Evolutionary conservation across 192 early-diverging fungal genomes (phyloP), one percentile per base, ranked within the genome.

Genomic region (Gigaspora rosea): DNA sequence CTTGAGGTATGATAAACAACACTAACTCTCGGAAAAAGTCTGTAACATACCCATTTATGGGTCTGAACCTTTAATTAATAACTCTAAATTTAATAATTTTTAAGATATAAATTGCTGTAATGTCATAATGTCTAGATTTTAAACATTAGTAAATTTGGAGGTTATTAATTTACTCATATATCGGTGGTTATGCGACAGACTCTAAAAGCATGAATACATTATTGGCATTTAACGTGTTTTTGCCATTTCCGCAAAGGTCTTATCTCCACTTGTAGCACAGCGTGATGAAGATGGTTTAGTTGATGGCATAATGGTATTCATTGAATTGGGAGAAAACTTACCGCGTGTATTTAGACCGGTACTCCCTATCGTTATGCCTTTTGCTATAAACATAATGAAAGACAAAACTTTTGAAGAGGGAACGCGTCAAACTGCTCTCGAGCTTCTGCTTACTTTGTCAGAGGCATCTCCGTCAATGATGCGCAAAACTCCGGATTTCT

Each of bases 381-480:
- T 96, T 79, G 89, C 91, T 77, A 85, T 91, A 18, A 84, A 79
- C 58, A 86, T 98, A 63, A 91, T 94, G 83, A 92, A 91, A 82
- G 94, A 95, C 80, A 88, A 86, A 50, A 87, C 91, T 11, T 82
- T 98, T 22, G 96, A 96, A 78, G 87, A 89, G 63, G 87, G 88
- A 35, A 95, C 94, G 6, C 93, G 95, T 62, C 95, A 97, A 80
- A 93, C 92, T 46, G 94, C 95, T 47, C 80, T 98, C 33, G 98
- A 99, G 85, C 83, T 98, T 54, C 84, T 97, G 82, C 84, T 98
- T 81, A 96, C 96, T 51, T 82, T 99, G 75, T 87, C 93, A 33
- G 98, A 99, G 82, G 86, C 90, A 27, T 90, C 92, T 46, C 94
- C 97, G 7, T 92, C 85, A 6, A 93, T 96, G 92, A 90, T 95